These are phyloP conservation scores for Exophiala calicioides DNA, from an alignment of 2,329 filamentous ascomycete genomes.

Conservation along the genomic window DNA sequence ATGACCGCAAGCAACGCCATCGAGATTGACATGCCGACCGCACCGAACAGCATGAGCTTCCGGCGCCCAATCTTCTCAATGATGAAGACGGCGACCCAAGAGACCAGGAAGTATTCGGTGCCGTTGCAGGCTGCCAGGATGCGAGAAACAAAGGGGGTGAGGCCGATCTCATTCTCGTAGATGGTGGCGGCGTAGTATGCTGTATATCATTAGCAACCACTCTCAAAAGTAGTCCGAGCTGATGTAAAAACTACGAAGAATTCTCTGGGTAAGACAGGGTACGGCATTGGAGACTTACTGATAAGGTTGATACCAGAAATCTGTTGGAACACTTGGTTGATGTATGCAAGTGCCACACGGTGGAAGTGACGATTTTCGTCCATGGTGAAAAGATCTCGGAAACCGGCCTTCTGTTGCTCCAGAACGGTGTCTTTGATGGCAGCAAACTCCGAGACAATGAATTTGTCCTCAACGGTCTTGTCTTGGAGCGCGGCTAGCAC, in stretches of 20 bases:
- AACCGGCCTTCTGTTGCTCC: conserved; percentile 54
- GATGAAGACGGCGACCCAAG: conserved; percentile 22
- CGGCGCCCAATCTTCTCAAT: conserved; percentile 24
- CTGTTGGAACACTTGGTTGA: conserved; percentile 60
- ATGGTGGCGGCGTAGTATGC: conserved; percentile 25
- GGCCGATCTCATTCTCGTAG: conserved; percentile 22
- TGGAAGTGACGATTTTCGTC: conserved; percentile 58
- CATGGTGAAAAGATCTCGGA: conserved; percentile 61
- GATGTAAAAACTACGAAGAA: no score
- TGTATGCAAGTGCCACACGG: conserved; percentile 56
- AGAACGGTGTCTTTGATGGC: conserved; percentile 57
- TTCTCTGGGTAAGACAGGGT: background rate
- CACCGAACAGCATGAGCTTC: conserved; percentile 23
- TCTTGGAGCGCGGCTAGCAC: conserved; percentile 56
- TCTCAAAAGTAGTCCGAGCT: no score
- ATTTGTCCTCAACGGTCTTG: conserved; percentile 47
- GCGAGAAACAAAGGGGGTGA: conserved; percentile 17
- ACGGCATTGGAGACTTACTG: no score
- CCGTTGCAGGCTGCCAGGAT: conserved; percentile 24
- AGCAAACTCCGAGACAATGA: conserved; percentile 50
- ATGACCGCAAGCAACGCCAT: conserved; percentile 24
- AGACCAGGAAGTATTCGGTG: conserved; percentile 29
- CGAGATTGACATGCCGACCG: conserved; percentile 18
- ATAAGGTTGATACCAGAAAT: conserved; percentile 39
- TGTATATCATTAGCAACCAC: no score